Percentiles rank a stretch among this genome's conserved stretches.
These are phyloP conservation scores for Oidium heveae DNA, from an alignment of 2,329 filamentous ascomycete species.

Conservation along the genomic window DNA sequence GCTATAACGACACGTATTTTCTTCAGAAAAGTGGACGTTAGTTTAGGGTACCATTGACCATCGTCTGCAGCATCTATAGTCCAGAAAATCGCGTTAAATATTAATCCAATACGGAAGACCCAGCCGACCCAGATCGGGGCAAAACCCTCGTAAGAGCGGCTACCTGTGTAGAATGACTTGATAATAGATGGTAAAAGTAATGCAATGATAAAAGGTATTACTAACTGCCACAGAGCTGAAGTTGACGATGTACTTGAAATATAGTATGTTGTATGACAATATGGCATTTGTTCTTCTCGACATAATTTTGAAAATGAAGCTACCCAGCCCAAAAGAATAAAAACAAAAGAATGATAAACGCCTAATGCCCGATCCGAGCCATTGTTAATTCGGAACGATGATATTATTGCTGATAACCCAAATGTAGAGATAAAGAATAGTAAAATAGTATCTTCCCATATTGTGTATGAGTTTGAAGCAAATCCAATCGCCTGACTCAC, in stretches of 20 bases:
- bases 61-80: slow-evolving; percentile 72
- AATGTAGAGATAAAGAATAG: slow-evolving; percentile 82
- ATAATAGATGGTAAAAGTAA: slow-evolving; percentile 48
- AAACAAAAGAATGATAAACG: slow-evolving; percentile 63
- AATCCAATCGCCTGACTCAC: slow-evolving; percentile 80
- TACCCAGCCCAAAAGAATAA: slow-evolving; percentile 52
- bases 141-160: slow-evolving; percentile 66
- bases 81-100: slow-evolving; percentile 67
- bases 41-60: slow-evolving; percentile 44
- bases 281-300: slow-evolving; percentile 95
- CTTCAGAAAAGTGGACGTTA: slow-evolving; percentile 39
- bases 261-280: slow-evolving; percentile 88
- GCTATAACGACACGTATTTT: slow-evolving; percentile 51
- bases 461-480: slow-evolving; percentile 92
- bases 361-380: slow-evolving; percentile 47
- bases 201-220: slow-evolving; percentile 52
- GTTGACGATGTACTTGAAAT: slow-evolving; percentile 78
- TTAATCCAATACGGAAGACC: slow-evolving; percentile 49
- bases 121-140: slow-evolving; percentile 66
- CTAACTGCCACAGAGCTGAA: slow-evolving; percentile 71
- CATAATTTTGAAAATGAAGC: slow-evolving; percentile 81
- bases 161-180: slow-evolving; percentile 57
- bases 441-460: slow-evolving; percentile 92
- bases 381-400: slow-evolving; percentile 47
- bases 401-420: slow-evolving; percentile 46